Percentiles rank a stretch among this genome's conserved stretches.
Evolutionary conservation across 1,284 basidiomycete species (phyloP).

Genomic region (Ceratobasidium sp.): DNA sequence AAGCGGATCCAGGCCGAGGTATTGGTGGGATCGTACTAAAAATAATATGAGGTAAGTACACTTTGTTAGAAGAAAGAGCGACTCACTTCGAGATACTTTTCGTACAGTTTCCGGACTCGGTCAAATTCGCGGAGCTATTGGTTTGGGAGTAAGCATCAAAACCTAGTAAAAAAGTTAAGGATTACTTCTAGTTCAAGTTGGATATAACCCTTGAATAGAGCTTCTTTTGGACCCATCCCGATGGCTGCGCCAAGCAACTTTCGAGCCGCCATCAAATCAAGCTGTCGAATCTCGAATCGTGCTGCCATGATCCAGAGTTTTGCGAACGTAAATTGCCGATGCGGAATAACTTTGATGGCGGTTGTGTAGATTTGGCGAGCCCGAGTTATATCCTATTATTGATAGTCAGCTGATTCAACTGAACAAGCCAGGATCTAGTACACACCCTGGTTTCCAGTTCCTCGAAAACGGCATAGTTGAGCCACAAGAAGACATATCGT

Average conservation of each 20-base stretch:
- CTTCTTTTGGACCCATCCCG: conserved; percentile 96
- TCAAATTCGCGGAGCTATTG: conserved; percentile 84
- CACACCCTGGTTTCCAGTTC: conserved; percentile 91
- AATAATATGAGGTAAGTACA: conserved; percentile 28
- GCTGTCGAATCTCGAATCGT: conserved; percentile 89
- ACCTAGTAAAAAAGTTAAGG: conserved; percentile 45
- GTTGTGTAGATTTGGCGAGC: conserved; percentile 94
- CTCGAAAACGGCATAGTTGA: conserved; percentile 97
- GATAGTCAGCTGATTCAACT: not conserved
- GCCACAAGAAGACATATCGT: conserved; percentile 96
- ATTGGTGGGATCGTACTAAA: conserved; percentile 92
- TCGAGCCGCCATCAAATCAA: conserved; percentile 87
- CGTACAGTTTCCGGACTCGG: conserved; percentile 90
- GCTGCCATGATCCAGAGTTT: conserved; percentile 95
- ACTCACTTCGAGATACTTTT: conserved; percentile 91
- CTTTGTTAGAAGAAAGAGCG: not conserved
- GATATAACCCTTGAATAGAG: conserved; percentile 93
- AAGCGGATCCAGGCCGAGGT: conserved; percentile 97
- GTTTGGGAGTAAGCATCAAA: conserved; percentile 5
- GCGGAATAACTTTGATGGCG: conserved; percentile 89
- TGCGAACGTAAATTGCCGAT: conserved; percentile 97
- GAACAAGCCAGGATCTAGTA: not conserved
- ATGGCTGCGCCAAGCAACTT: conserved; percentile 93
- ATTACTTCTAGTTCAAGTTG: conserved; percentile 89
- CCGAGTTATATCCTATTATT: conserved; percentile 79